phyloP scores from a whole-genome alignment of 345 rosid genomes.

The Camelina hispida region DNA sequence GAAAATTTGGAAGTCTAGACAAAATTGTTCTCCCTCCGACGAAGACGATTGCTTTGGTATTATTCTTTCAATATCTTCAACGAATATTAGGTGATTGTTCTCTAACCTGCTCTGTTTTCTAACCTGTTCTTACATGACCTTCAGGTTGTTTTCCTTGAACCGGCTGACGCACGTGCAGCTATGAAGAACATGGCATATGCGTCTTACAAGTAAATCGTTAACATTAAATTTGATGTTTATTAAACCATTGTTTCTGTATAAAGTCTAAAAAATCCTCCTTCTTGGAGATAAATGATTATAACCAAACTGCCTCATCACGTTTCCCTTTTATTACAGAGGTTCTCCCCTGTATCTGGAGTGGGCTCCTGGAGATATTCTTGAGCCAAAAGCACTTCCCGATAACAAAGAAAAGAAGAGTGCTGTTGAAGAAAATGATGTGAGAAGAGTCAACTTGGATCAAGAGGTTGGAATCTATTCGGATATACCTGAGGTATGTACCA shows the following conservation, averaged over 20 bases:
- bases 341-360: conserved; percentile 91
- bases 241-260: conserved; percentile 12
- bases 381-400: conserved; percentile 30
- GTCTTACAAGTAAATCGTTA: conserved; percentile 75
- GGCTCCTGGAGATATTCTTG: conserved; percentile 84
- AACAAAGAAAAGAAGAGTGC: conserved; percentile 43
- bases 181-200: conserved; percentile 82
- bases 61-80: background rate
- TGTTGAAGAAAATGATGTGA: conserved; percentile 64
- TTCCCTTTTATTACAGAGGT: conserved; percentile 62
- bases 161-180: conserved; percentile 90
- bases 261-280: conserved; percentile 2
- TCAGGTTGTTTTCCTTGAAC: conserved; percentile 91
- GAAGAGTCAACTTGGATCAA: conserved; percentile 68
- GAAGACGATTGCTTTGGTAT: conserved; percentile 91
- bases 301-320: conserved; percentile 17
- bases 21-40: conserved; percentile 86
- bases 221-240: conserved; percentile 21
- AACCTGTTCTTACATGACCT: conserved; percentile 25
- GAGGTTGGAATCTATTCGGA: conserved; percentile 74
- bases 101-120: background rate
- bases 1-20: conserved; percentile 83
- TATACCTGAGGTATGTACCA: conserved; percentile 67
- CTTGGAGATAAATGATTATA: conserved; percentile 18
- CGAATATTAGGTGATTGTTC: too few relatives aligned